Evolutionary conservation across 495 filamentous ascomycete genomes (phyloP).

Genomic region (Talaromyces ruber): DNA sequence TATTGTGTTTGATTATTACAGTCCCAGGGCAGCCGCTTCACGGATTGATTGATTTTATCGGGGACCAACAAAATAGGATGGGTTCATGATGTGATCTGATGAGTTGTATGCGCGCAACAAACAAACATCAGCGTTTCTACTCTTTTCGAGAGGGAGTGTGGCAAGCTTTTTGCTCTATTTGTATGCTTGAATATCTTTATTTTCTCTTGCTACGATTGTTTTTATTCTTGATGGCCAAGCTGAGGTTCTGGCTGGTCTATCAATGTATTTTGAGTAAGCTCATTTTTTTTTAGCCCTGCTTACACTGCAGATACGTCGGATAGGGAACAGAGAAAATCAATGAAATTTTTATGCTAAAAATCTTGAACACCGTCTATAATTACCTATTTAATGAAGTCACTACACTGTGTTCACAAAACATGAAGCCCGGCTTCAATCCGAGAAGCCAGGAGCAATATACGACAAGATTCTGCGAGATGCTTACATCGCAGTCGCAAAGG

Average conservation of each 20-base stretch:
- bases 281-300: background rate
- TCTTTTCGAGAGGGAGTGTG: background rate
- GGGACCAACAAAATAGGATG: background rate
- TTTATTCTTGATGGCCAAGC: background rate
- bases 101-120: background rate
- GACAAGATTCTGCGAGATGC: slow-evolving; percentile 42
- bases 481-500: slow-evolving; percentile 35
- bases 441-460: slow-evolving; percentile 49
- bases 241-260: background rate
- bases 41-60: background rate
- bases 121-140: background rate
- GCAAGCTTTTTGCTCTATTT: background rate
- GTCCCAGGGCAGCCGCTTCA: background rate
- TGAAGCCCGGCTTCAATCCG: slow-evolving; percentile 35
- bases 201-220: background rate
- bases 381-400: background rate
- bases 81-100: background rate
- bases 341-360: background rate
- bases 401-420: slow-evolving; percentile 24
- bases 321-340: background rate
- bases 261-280: background rate
- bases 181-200: background rate
- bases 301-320: background rate
- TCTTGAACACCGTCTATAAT: background rate
- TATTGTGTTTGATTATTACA: background rate